Conservation (phyloP, 495 filamentous ascomycete species). For the Lasiosphaeria miniovina region DNA sequence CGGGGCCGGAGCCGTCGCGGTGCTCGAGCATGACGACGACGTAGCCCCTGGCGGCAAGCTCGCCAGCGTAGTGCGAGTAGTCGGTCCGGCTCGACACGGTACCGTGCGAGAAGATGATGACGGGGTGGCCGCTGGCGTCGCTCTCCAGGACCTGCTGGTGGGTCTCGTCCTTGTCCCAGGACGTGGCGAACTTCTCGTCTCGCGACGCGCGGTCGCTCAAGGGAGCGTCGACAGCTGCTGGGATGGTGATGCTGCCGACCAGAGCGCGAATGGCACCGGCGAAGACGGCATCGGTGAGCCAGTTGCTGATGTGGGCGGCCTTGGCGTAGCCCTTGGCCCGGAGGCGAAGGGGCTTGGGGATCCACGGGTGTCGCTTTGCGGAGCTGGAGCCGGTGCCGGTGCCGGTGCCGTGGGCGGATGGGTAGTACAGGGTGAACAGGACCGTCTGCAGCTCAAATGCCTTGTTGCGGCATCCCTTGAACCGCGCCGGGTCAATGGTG, state of each 20-base stretch:
- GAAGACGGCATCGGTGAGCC: constrained; percentile 36
- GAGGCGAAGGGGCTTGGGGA: constrained; percentile 47
- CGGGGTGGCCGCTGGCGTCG: constrained; percentile 32
- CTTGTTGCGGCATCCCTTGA: constrained; percentile 36
- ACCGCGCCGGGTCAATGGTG: constrained; percentile 32
- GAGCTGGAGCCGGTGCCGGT: constrained; percentile 1
- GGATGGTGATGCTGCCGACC: constrained; percentile 42
- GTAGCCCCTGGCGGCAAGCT: constrained; percentile 51
- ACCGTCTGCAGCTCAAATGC: constrained; percentile 48
- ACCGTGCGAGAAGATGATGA: constrained; percentile 54
- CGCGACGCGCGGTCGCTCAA: constrained; percentile 30
- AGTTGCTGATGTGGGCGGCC: constrained; percentile 42
- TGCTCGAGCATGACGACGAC: constrained; percentile 54
- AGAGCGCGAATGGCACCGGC: constrained; percentile 33
- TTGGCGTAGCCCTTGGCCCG: constrained; percentile 48
- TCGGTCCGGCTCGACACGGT: constrained; percentile 49
- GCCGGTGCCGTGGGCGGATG: constrained; percentile 25
- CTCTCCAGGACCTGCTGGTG: constrained; percentile 21
- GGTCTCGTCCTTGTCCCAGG: constrained; percentile 16
- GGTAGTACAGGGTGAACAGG: constrained; percentile 50
- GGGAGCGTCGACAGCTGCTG: constrained; percentile 42
- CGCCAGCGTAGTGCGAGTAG: constrained; percentile 53
- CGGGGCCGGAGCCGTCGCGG: constrained; percentile 52
- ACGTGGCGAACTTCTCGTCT: constrained; percentile 17
- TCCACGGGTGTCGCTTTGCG: constrained; percentile 44